Percentiles rank a stretch among this genome's conserved stretches.
Evolutionary conservation across 2,329 filamentous ascomycete species (phyloP).

Genomic region (Xylariaceae sp.): DNA sequence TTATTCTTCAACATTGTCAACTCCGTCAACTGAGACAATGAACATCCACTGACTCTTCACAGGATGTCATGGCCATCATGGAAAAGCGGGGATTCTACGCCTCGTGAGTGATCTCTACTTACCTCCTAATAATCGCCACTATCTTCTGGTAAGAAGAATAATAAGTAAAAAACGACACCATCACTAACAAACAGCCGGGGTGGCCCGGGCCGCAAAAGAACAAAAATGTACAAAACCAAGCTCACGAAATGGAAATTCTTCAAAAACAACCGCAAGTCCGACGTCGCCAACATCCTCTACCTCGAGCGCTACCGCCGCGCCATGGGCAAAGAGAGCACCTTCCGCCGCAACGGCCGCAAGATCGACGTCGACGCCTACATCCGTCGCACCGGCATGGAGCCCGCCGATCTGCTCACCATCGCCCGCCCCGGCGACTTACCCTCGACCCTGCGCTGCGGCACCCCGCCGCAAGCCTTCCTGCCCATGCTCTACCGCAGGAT

Average conservation of each 20-base stretch:
- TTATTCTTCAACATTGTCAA: not conserved
- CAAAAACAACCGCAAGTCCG: constrained; percentile 31
- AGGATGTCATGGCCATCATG: constrained; percentile 31
- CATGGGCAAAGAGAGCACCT: constrained; percentile 29
- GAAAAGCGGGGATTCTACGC: constrained; percentile 26
- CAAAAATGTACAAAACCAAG: constrained; percentile 33
- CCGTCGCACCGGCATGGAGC: constrained; percentile 26
- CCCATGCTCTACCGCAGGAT: constrained; percentile 16
- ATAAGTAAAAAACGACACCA: not conserved
- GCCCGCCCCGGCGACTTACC: constrained; percentile 26
- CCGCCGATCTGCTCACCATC: constrained; percentile 25
- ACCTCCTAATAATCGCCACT: too few species aligned
- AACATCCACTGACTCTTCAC: constrained; percentile 4
- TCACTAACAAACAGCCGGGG: not conserved
- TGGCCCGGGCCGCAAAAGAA: constrained; percentile 12
- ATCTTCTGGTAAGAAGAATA: too few species aligned
- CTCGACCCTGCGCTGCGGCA: constrained; percentile 27
- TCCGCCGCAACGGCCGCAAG: constrained; percentile 28
- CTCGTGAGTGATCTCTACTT: constrained; percentile 24
- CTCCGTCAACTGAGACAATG: too few species aligned
- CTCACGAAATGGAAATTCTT: constrained; percentile 32
- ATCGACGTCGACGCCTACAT: constrained; percentile 29
- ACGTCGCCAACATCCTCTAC: constrained; percentile 29
- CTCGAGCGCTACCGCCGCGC: constrained; percentile 25
- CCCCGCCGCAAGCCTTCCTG: constrained; percentile 26